Conservation (phyloP, 2,329 filamentous ascomycete species). For the Ciborinia camelliae region DNA sequence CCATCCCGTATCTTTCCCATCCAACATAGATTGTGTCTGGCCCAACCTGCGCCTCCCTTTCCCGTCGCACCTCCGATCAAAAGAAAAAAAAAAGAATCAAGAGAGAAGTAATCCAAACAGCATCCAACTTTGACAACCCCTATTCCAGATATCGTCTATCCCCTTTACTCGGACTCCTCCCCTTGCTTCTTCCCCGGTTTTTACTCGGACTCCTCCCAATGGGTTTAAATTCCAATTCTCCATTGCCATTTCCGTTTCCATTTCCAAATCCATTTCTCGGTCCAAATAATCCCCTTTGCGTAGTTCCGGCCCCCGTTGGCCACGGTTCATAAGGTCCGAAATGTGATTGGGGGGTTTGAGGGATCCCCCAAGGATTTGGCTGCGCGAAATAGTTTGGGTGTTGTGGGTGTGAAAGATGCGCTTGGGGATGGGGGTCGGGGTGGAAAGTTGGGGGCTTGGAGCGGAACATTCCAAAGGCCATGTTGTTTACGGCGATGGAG, state of each 20-base stretch:
- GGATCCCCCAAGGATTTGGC: constrained; percentile 28
- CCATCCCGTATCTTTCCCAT: background rate
- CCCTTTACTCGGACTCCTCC: constrained; percentile 33
- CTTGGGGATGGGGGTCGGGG: constrained; percentile 28
- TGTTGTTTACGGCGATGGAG: constrained; percentile 50
- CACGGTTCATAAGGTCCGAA: constrained; percentile 23
- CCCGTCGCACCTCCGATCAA: background rate
- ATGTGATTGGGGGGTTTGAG: constrained; percentile 17
- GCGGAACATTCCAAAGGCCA: constrained; percentile 42
- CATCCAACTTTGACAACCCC: background rate
- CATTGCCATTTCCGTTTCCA: background rate
- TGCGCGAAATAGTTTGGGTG: constrained; percentile 19
- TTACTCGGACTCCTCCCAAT: constrained; percentile 33
- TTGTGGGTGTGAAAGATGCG: constrained; percentile 28
- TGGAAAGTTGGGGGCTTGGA: constrained; percentile 25
- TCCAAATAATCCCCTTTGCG: background rate
- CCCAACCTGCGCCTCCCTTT: background rate
- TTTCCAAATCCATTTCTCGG: background rate
- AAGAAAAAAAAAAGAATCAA: background rate
- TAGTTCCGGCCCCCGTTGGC: constrained; percentile 17
- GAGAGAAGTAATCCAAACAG: background rate
- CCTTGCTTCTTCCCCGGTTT: constrained; percentile 21
- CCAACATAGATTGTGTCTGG: no score
- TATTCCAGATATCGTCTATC: constrained; percentile 22
- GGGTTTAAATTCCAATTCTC: background rate